Evolutionary conservation across 2,329 filamentous ascomycete species (phyloP).

Genomic region (Beauveria rudraprayagi): DNA sequence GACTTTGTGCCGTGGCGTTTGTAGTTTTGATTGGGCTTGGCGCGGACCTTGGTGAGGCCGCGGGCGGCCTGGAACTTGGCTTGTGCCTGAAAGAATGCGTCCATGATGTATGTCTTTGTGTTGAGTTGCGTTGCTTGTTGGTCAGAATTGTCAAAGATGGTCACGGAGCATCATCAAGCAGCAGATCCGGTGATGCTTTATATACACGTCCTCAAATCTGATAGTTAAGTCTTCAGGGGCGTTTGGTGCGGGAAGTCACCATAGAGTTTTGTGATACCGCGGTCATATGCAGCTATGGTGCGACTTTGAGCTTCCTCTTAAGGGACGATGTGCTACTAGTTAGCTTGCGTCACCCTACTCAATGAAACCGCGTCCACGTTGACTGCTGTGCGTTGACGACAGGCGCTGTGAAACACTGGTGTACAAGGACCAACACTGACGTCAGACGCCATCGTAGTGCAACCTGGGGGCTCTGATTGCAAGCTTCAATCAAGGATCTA

Average conservation of each 20-base stretch:
- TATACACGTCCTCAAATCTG: background rate
- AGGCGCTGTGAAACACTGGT: background rate
- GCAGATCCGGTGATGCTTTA: background rate
- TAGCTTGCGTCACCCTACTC: background rate
- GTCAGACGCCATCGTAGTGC: background rate
- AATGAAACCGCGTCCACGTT: background rate
- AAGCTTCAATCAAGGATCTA: background rate
- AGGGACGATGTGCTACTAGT: too few relatives aligned
- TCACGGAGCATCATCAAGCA: too few relatives aligned
- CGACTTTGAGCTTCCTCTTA: too few relatives aligned
- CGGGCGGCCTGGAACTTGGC: conserved; percentile 5
- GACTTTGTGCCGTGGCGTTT: conserved; percentile 8
- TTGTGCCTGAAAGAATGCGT: conserved; percentile 1
- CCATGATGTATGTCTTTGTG: background rate
- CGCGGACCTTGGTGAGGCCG: conserved; percentile 5
- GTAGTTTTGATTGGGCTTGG: conserved; percentile 6
- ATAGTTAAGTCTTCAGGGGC: too few relatives aligned
- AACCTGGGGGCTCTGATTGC: background rate
- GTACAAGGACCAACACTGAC: background rate
- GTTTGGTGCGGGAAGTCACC: too few relatives aligned
- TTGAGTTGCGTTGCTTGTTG: background rate
- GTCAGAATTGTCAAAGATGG: too few relatives aligned
- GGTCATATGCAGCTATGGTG: too few relatives aligned
- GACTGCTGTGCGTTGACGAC: background rate
- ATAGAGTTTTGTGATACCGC: too few relatives aligned